Evolutionary conservation across 2,329 filamentous ascomycete species (phyloP).

Genomic region (Phoma sp.): DNA sequence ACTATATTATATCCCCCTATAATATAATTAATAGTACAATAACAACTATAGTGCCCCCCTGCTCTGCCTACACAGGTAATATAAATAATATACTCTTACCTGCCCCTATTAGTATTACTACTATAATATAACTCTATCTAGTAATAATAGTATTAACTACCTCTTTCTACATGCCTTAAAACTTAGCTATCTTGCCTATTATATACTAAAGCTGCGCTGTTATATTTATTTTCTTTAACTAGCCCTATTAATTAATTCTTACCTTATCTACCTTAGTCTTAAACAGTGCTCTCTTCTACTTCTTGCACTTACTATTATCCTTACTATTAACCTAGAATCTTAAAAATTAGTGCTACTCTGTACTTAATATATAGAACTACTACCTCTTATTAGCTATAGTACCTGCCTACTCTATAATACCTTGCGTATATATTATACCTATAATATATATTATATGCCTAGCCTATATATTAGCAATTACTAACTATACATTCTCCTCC

Average conservation of each 20-base stretch:
- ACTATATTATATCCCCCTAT: constrained; percentile 26
- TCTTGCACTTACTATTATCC: background rate
- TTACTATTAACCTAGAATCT: background rate
- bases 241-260: too few species aligned
- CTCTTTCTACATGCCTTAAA: constrained; percentile 26
- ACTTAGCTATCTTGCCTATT: constrained; percentile 19
- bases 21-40: constrained; percentile 32
- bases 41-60: constrained; percentile 25
- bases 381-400: too few species aligned
- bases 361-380: too few species aligned
- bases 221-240: constrained; percentile 15
- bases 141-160: constrained; percentile 28
- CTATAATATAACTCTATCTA: constrained; percentile 24
- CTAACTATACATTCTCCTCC: constrained; percentile 14
- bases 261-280: background rate
- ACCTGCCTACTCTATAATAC: too few species aligned
- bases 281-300: background rate
- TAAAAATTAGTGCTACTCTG: constrained; percentile 1
- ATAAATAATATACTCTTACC: constrained; percentile 41
- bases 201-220: constrained; percentile 18
- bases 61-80: constrained; percentile 27
- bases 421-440: too few species aligned
- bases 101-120: constrained; percentile 31
- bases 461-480: constrained; percentile 14
- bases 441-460: constrained; percentile 12